Evolutionary conservation across 257 asterid species (phyloP), one percentile per base, ranked within the genome.

Genomic region (Solanum arcanum): DNA sequence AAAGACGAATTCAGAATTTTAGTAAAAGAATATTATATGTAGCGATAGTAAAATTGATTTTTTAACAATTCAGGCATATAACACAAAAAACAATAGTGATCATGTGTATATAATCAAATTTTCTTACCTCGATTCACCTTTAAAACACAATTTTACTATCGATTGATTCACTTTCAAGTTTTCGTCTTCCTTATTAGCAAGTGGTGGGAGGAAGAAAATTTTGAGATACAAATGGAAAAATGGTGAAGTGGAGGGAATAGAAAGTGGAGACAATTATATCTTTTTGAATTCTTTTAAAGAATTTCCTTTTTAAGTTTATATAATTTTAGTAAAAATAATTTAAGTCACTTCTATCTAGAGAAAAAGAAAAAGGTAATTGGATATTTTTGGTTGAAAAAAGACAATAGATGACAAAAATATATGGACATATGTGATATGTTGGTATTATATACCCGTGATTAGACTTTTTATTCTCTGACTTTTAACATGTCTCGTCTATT

Each of bases 401-500:
- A 46, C 84, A 80, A 47, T 80, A 46, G 9, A 78, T 27, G 42
- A 59, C 66, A 12, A 11, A 11, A 42, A 44, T 20, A 77, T 15
- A n/a, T 77, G 25, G 84, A 80, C 18, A 9, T 47, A 29, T 80
- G 66, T 80, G 85, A 80, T 49, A 47, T 80, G 85, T 80, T 47
- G 66, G 18, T 80, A 80, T 47, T 80, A 80, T 21, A 16, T 80
- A 47, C 68, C 69, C 84, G 64, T 44, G 64, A 78, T 5, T 5
- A 6, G 15, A 46, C 68, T 44, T 46, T 46, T 77, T 78, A 78
- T 46, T 25, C 84, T 29, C 84, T 46, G 5, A 13, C 41, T n/a
- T 80, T 46, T 80, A 9, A 47, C 41, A 52, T 12, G 39, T 25
- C n/a, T 77, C 0, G 62, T 46, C n/a, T 9, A 62, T 62, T 62